Conservation (phyloP, 495 filamentous ascomycete genomes). For the Chlorociboria aeruginascens region DNA sequence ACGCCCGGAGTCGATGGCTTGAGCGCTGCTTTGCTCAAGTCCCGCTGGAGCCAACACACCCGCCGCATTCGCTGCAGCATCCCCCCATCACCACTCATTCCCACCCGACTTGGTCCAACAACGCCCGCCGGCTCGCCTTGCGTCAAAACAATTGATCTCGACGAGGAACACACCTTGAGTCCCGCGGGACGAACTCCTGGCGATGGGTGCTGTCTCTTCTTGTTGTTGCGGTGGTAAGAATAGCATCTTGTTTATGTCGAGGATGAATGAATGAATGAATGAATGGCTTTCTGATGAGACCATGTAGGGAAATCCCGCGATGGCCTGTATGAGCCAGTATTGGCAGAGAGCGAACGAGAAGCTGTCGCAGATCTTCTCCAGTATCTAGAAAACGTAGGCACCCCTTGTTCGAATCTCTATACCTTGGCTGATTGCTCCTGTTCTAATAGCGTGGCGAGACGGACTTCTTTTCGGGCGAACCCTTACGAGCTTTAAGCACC, state of each 20-base stretch:
- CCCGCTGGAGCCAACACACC: too few relatives aligned
- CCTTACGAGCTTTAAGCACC: constrained; percentile 87
- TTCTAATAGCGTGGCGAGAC: constrained; percentile 68
- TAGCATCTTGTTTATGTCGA: not conserved
- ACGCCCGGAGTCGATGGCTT: too few relatives aligned
- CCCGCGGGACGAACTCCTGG: constrained; percentile 18
- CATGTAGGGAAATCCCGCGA: constrained; percentile 70
- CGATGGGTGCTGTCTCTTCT: constrained; percentile 37
- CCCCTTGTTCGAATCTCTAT: not conserved
- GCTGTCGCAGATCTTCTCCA: constrained; percentile 91
- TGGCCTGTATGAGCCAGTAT: constrained; percentile 86
- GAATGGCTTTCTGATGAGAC: constrained; percentile 6
- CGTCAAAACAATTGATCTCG: not conserved
- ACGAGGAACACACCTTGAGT: constrained; percentile 6
- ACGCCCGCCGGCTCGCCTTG: not conserved
- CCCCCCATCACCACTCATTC: too few relatives aligned
- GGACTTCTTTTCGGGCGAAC: constrained; percentile 96
- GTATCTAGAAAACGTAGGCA: constrained; percentile 85
- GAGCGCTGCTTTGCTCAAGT: too few relatives aligned
- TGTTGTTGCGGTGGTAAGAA: constrained; percentile 41
- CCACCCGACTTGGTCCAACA: not conserved
- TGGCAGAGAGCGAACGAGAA: constrained; percentile 94
- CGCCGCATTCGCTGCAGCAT: too few relatives aligned
- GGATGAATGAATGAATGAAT: not conserved
- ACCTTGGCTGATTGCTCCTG: constrained; percentile 16